Evolutionary conservation across 805 yeast genomes (phyloP), one percentile per base, ranked within the genome.

Genomic region (Barnettozyma botsteinii): DNA sequence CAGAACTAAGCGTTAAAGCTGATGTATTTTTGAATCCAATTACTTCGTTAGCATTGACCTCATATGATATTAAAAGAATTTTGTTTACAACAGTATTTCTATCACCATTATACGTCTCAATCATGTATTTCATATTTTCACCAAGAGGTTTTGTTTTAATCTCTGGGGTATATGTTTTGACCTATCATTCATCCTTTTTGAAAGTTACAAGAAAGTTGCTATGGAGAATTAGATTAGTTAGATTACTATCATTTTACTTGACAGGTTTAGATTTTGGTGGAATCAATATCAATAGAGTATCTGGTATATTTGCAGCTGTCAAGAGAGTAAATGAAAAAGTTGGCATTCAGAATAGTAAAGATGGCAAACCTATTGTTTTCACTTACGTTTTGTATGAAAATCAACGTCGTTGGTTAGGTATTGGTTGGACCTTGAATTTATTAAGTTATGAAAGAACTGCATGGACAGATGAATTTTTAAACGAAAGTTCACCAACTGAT

Each of bases 361-460:
- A 61, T 37, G 68, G 69, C 7, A 69, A 69, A 43, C 74, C 79
- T 20, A 88, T 86, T 23, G 65, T 89, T 41, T 93, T 89, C 61
- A 89, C 97, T 5, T 91, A 86, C 61, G 97, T 87, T 2, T 69
- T 93, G 10, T 89, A 81, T 61, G 98, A 91, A 60, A 91, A 91
- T 60, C 98, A 91, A 66, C 78, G 98, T 56, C 79, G 94, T 53
- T 91, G 98, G 98, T 70, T 91, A 29, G 98, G 97, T 12, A 85
- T 91, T 52, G 98, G 98, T 11, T 91, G 98, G 98, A 91, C 98
- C 0, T 71, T 94, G 13, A 88, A 88, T 56, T 70, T 93, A 57
- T 70, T 93, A 46, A 81, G 94, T 36, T 91, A 91, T 57, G 98
- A 91, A 64, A 75, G 98, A 57, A 81, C 95, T 0, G 82, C 98